Evolutionary conservation across 2,329 filamentous ascomycete genomes (phyloP), one percentile per base, ranked within the genome.

Genomic region (Aspergillus glaucus): DNA sequence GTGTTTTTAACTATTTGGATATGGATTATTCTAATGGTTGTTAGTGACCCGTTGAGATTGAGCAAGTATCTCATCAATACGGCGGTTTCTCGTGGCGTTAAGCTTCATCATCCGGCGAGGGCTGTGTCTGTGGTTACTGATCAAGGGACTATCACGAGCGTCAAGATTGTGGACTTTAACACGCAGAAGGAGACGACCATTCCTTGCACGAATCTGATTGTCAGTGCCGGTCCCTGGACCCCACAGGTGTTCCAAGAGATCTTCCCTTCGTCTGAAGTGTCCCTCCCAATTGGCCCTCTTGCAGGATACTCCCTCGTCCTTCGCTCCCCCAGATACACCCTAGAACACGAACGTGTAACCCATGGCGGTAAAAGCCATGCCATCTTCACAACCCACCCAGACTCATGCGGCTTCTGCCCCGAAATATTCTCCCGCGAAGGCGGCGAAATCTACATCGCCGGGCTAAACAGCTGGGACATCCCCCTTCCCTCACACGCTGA

Each of bases 261-360:
- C 14, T 91, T 92, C 60, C 80, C 80, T 0, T 59, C 65, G 0
- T 76, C 84, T 1, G 60, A 59, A 2, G 59, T 76, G 1, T 63
- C 70, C 9, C 68, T 90, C 19, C 79, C 82, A 0, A 72, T 89
- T 39, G 70, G 73, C 3, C 75, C 80, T 15, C 70, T 90, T 4
- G 85, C 85, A 0, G 88, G 87, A 0, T 83, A 91, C 66, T 88
- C 85, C 15, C 68, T 92, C 7, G 78, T 90, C 2, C 67, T 91
- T 4, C 78, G 73, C 49, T 81, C 80, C 5, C 80, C 84, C 1
- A 71, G 75, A 66, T 72, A 50, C 52, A 67, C 58, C 2, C 44
- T 56, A 10, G 55, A 61, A 6, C 59, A 63, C 7, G 65, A 69
- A 45, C 53, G 46, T 4, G 56, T 55, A 4, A 63, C 70, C 37